Evolutionary conservation across 148 eudicot genomes (phyloP), one percentile per base, ranked within the genome.

Genomic region (Mesembryanthemum crystallinum): DNA sequence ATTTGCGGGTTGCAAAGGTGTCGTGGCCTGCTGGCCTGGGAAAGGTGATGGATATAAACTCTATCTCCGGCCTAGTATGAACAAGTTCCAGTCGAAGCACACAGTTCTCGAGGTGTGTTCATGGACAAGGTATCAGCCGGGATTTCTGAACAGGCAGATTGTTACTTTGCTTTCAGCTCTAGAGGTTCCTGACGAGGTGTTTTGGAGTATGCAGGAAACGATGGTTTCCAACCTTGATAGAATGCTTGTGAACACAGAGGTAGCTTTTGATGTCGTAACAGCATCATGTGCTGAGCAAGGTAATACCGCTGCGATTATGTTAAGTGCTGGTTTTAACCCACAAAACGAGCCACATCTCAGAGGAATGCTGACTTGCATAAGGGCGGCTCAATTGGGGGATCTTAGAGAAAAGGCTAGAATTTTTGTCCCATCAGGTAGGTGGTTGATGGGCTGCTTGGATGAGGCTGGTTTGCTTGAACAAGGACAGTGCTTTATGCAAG

Each of bases 401-500:
- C 82, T 92, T 3, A 76, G 97, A 75, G 96, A 92, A 74, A 89
- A 85, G 81, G 81, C 97, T 3, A 85, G 96, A 77, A 94, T 94
- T 37, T 94, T 87, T 79, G 98, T 94, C 63, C 85, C 85, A 30
- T 69, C 78, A 0, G 96, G 98, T 30, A 83, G 98, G 77, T 94
- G 96, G 96, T 70, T 94, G 80, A 86, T 94, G 93, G 98, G 98
- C 1, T 94, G 98, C 75, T 76, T 94, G 29, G 98, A 94, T 79
- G 98, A 94, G 80, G 35, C 78, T 28, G 91, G 87, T 47, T 83
- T 83, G 14, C 94, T 94, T 54, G 89, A 89, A 77, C 92, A 92
- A 67, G 98, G 97, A 25, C 93, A 94, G 54, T 92, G 97, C 65
- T 94, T 89, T 45, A 55, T 94, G 59, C 97, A 94, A 77, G 93